Percentiles rank a stretch among this genome's conserved stretches.
These are phyloP conservation scores for Candida suzukii DNA, from an alignment of 805 yeast species.

Conservation along the genomic window DNA sequence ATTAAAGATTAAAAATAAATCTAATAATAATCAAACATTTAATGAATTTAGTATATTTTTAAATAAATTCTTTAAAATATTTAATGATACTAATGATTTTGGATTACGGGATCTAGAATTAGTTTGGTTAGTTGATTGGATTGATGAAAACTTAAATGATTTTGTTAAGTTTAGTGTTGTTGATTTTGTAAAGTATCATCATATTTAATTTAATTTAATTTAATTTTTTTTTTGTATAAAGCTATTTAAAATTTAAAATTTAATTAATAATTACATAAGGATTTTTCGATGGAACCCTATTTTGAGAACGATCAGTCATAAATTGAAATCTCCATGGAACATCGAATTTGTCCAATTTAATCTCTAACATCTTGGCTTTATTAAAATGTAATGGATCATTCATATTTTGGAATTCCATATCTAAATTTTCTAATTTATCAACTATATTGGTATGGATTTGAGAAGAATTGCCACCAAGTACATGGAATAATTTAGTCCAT, in stretches of 20 bases:
- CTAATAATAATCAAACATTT: background rate
- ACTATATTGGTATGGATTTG: constrained; percentile 27
- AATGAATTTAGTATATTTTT: constrained; percentile 22
- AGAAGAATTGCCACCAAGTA: constrained; percentile 50
- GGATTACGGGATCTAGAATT: background rate
- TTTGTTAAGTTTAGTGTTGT: constrained; percentile 23
- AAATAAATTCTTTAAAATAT: constrained; percentile 7
- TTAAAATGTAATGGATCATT: constrained; percentile 23
- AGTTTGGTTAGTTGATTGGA: constrained; percentile 3
- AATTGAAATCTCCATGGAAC: constrained; percentile 46
- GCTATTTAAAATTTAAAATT: background rate
- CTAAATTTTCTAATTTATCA: constrained; percentile 29
- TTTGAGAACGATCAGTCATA: constrained; percentile 4
- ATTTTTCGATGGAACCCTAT: background rate
- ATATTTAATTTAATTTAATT: background rate
- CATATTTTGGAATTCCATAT: constrained; percentile 26
- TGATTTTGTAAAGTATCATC: constrained; percentile 25
- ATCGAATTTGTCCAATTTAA: constrained; percentile 51
- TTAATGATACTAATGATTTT: background rate
- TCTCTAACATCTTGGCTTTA: constrained; percentile 48
- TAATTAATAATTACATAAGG: background rate
- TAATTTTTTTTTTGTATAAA: background rate
- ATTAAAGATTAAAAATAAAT: constrained; percentile 9
- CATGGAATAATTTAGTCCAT: constrained; percentile 61
- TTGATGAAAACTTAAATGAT: constrained; percentile 21